Base-by-base conservation (phyloP, 164 flowering plant genomes). In the Chimonanthus praecox region DNA sequence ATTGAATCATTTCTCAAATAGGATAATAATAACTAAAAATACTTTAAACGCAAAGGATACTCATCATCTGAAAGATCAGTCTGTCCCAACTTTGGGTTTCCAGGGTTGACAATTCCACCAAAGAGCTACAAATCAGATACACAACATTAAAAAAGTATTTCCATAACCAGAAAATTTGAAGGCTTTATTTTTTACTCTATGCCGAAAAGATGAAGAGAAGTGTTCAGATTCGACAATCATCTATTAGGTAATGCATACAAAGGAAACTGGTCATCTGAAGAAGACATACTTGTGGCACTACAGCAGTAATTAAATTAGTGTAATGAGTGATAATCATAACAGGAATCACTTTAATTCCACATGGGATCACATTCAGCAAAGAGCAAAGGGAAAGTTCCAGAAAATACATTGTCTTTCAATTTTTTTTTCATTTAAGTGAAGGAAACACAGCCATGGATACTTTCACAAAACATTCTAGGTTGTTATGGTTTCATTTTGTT, bases 61-160 rank as follows among this genome's bases (percentile, higher is more conserved):
- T 93, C 97, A 74, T 88, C 76, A 45, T 86, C 94, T 73, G 75
- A 74, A 67, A 95, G 88, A 69, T 83, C 90, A 47, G 97, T 90
- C 64, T 68, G 79, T 13, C 78, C 84, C 82, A 95, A 76, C 8
- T 80, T 75, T 18, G 89, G 68, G 78, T 95, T 92, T 72, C 96
- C 99, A 79, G 82, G 82, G 82, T 90, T 89, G 58, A 95, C 97
- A 68, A 95, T 71, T 74, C 99, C 99, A 13, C 99, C 99, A 80
- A 95, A 95, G 69, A 93, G 73, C 98, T 95, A 75, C 77, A 81
- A 68, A 72, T 60, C 33, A 44, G 45, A 71, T 50, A 16, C 66
- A 63, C 13, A 68, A 64, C 11, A 64, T 72, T 63, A 72, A 33
- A 64, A 21, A 72, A 49, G 48, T 13, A 20, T 7, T 63, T 63